phyloP scores from a whole-genome alignment of 805 yeast genomes.

The Metschnikowia santaceciliae region DNA sequence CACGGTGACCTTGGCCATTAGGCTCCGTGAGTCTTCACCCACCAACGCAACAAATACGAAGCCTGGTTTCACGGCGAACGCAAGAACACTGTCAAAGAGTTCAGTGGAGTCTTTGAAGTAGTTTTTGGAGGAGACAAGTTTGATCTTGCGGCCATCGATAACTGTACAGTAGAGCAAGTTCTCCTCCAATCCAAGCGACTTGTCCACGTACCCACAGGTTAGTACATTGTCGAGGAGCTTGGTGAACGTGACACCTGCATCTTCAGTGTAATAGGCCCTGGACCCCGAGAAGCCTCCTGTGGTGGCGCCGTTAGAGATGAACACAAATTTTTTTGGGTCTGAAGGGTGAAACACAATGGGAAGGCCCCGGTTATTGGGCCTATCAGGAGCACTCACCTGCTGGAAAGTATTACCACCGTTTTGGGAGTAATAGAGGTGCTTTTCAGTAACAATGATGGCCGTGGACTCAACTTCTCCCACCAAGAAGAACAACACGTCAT shows the following conservation, averaged over 20 bases:
- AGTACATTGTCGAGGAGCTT: slow-evolving; percentile 50
- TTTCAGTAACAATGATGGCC: slow-evolving; percentile 50
- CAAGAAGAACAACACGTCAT: slow-evolving; percentile 49
- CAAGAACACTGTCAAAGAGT: slow-evolving; percentile 58
- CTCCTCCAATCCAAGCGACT: slow-evolving; percentile 40
- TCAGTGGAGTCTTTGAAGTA: slow-evolving; percentile 41
- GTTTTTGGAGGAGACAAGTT: slow-evolving; percentile 49
- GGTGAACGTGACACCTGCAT: slow-evolving; percentile 64
- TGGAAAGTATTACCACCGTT: slow-evolving; percentile 66
- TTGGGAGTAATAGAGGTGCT: slow-evolving; percentile 51
- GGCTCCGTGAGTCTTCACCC: slow-evolving; percentile 36
- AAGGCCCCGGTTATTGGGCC: slow-evolving; percentile 26
- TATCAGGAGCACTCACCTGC: slow-evolving; percentile 41
- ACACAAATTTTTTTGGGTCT: slow-evolving; percentile 57
- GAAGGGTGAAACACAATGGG: slow-evolving; percentile 61
- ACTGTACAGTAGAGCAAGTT: slow-evolving; percentile 66
- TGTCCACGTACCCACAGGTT: slow-evolving; percentile 66
- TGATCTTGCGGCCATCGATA: slow-evolving; percentile 28
- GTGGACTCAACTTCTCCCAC: slow-evolving; percentile 59
- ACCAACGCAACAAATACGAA: slow-evolving; percentile 69
- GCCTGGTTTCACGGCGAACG: slow-evolving; percentile 67
- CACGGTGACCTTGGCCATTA: slow-evolving; percentile 69
- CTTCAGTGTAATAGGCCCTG: slow-evolving; percentile 54
- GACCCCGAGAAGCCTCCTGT: slow-evolving; percentile 15
- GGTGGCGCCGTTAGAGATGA: slow-evolving; percentile 58